Percentiles rank a stretch among this genome's conserved stretches.
These are phyloP conservation scores for Candida tetrigidarum DNA, from an alignment of 1,139 yeast genomes.

Conservation along the genomic window DNA sequence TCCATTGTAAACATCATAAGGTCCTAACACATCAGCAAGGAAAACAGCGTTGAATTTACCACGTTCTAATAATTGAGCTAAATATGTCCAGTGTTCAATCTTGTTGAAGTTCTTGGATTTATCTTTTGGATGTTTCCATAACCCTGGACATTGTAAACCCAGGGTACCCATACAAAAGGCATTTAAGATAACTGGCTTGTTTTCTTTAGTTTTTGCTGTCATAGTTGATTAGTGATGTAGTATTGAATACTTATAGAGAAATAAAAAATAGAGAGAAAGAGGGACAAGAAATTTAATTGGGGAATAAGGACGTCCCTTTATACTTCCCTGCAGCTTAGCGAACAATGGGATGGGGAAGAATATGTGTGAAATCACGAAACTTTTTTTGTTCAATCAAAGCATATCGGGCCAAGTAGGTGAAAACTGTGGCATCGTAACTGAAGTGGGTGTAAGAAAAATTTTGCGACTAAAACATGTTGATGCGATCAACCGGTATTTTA, in stretches of 20 bases:
- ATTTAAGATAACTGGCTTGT: constrained; percentile 33
- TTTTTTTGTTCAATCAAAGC: not conserved
- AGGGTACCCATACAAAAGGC: constrained; percentile 46
- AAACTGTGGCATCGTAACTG: constrained; percentile 1
- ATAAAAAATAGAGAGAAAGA: not conserved
- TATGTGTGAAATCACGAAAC: constrained; percentile 1
- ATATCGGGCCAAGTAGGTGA: not conserved
- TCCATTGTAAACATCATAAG: constrained; percentile 47
- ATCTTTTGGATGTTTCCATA: constrained; percentile 50
- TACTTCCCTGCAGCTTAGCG: not conserved
- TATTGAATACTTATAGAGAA: not conserved
- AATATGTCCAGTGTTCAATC: constrained; percentile 48
- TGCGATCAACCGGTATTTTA: no score
- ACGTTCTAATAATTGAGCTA: constrained; percentile 47
- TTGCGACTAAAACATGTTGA: no score
- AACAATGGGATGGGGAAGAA: no score
- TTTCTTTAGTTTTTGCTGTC: constrained; percentile 5
- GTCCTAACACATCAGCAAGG: constrained; percentile 52
- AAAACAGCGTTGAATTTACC: constrained; percentile 51
- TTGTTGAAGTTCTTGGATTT: constrained; percentile 37
- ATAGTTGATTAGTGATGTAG: constrained; percentile 5
- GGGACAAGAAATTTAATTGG: not conserved
- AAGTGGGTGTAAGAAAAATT: no score
- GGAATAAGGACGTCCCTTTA: not conserved
- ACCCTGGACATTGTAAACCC: constrained; percentile 44